Conservation (phyloP, 768 basidiomycete species). For the Podaxis sp. region DNA sequence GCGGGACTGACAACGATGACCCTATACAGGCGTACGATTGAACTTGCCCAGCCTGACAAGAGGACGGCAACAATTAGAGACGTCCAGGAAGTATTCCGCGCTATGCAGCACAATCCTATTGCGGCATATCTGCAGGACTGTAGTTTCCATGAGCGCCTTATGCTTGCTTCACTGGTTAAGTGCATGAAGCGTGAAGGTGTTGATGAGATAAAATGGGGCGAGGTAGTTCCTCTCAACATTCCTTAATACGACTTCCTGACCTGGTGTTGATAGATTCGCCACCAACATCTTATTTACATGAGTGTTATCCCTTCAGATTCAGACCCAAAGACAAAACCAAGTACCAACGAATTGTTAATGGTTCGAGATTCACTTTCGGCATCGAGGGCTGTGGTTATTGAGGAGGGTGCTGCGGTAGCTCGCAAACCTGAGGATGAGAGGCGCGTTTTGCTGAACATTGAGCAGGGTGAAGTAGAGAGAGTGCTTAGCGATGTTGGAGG, state of each 20-base stretch:
- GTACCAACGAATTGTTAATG: constrained; percentile 56
- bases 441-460: constrained; percentile 78
- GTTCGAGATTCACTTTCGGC: constrained; percentile 77
- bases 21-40: constrained; percentile 73
- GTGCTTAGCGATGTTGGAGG: constrained; percentile 83
- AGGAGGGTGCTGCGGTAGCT: constrained; percentile 53
- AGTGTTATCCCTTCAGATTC: constrained; percentile 56
- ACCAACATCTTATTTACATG: constrained; percentile 74
- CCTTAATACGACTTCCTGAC: neutral
- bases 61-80: constrained; percentile 64
- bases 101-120: constrained; percentile 90
- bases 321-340: constrained; percentile 60
- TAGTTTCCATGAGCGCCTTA: constrained; percentile 84
- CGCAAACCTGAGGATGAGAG: constrained; percentile 65
- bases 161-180: constrained; percentile 81
- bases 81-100: constrained; percentile 74
- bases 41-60: constrained; percentile 57
- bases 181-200: constrained; percentile 83
- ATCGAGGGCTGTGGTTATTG: constrained; percentile 73
- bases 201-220: constrained; percentile 83
- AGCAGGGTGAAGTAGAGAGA: constrained; percentile 80
- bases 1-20: neutral
- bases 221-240: constrained; percentile 42
- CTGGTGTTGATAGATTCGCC: constrained; percentile 52
- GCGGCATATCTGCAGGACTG: constrained; percentile 80